Evolutionary conservation across 2,329 filamentous ascomycete species (phyloP).

Genomic region (Dothidotthia symphoricarpi): DNA sequence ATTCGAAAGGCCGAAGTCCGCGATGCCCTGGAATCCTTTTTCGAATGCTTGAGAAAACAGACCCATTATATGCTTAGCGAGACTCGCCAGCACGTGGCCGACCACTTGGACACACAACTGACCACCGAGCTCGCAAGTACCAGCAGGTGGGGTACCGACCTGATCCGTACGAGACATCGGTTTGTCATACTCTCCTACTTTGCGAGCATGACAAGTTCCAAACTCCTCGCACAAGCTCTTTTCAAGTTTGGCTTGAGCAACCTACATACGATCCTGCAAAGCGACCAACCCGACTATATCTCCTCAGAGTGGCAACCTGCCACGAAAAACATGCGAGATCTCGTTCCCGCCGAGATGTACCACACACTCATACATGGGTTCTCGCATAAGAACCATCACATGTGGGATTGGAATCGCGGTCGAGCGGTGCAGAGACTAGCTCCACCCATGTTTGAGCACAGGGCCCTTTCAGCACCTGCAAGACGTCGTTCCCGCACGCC

Average conservation of each 20-base stretch:
- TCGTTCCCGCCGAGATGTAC: neutral
- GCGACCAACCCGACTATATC: too few species aligned
- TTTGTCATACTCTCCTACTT: constrained; percentile 5
- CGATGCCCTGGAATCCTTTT: neutral
- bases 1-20: neutral
- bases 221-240: neutral
- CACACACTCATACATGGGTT: too few species aligned
- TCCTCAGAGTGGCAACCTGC: too few species aligned
- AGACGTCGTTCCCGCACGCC: too few species aligned
- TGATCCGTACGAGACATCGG: neutral
- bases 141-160: neutral
- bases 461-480: too few species aligned
- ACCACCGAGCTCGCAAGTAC: neutral
- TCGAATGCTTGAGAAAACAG: neutral
- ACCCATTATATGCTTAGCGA: neutral
- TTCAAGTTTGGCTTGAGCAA: too few species aligned
- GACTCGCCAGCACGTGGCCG: neutral
- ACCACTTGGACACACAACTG: neutral
- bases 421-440: too few species aligned
- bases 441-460: too few species aligned
- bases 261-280: too few species aligned
- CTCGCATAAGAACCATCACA: too few species aligned
- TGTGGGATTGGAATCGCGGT: too few species aligned
- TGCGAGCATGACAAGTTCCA: neutral
- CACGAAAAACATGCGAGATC: too few species aligned